Base-by-base conservation (phyloP, 2,329 filamentous ascomycete species). In the Aspergillus quadrilineatus region DNA sequence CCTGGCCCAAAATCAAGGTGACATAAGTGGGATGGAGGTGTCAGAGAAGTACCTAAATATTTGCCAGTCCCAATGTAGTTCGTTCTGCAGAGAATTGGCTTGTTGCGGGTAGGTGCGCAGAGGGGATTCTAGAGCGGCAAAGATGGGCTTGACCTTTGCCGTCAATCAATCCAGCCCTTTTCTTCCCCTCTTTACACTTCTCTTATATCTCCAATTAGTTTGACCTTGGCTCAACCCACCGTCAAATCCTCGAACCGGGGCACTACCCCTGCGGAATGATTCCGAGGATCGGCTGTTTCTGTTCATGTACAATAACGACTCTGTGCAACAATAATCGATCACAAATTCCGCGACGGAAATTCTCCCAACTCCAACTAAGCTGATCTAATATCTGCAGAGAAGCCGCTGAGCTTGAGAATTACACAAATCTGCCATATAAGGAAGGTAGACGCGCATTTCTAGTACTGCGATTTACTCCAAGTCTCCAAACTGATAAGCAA, bases 51-150 rank as follows among this genome's bases (percentile, higher is more conserved):
- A 51, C 8, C n/a, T 15, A n/a, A 71, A 73, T 53, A 71, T 73
- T 42, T 85, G 83, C 63, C 80, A 81, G 62, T 71, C 85, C 39
- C 72, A 77, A 41, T 85, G 83, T 64, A 77, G 80, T 12, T 76
- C 73, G 12, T 58, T 77, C 8, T 85, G 83, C 56, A 78, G 80
- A 59, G 75, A 75, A 32, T 66, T 84, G 61, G 80, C 77, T 58
- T 85, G 83, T 64, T 84, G 82, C 66, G 74, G 73, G 32, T 74
- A 56, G 42, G 50, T 51, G 32, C 8, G 36, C 3, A 14, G 47
- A 32, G 22, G 10, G 7, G 28, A 34, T 32, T 29, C 28, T 42
- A 8, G 30, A 7, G 29, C 29, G 15, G 30, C 8, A 37, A 37
- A 37, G 34, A 37, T 37, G 34, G 34, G 9, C 10, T 37, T 14